Base-by-base conservation (phyloP, 805 yeast species). In the Yarrowia bubula region DNA sequence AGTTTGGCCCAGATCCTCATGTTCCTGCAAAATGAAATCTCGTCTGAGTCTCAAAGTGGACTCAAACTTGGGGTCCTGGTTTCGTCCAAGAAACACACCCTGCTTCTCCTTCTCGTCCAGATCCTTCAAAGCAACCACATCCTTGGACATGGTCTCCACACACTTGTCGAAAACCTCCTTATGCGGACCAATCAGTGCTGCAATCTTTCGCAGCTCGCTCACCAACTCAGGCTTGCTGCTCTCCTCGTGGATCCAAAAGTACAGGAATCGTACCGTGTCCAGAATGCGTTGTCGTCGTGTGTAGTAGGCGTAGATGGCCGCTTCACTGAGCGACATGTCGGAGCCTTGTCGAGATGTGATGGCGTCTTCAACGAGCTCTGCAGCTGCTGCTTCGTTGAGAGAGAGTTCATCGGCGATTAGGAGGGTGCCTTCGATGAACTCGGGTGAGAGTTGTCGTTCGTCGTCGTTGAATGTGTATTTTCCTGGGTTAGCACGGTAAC, bases 301-400 rank as follows among this genome's bases (percentile, higher is more conserved):
- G 71, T 86, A 89, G 73, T 83, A 91, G 9, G 85, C 80, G 6
- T 88, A 82, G 66, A 85, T 82, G 0, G 95, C 96, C 18, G 76
- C 67, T 68, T 73, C 72, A 42, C 71, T 66, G 1, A 75, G 73
- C 31, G 71, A 66, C 42, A 78, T 66, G 47, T 73, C 78, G 1
- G 83, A 77, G 10, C 76, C 76, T 70, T 71, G 75, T 67, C 71
- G 74, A 62, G 70, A 77, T 28, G 73, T 73, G 17, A 77, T 71
- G 3, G 91, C 82, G 67, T 75, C 73, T 60, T 77, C 82, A 2
- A 92, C 79, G 32, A 90, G 72, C 71, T 91, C 89, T 1, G 96
- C 95, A 1, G 90, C 83, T 2, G 83, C 79, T 33, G 89, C 62
- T 73, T 93, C 98, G 74, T 93, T 96, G 61, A 93, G 77, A 58